Conservation (phyloP, 2,329 filamentous ascomycete species). For the Phaeosphaeriaceae sp. region DNA sequence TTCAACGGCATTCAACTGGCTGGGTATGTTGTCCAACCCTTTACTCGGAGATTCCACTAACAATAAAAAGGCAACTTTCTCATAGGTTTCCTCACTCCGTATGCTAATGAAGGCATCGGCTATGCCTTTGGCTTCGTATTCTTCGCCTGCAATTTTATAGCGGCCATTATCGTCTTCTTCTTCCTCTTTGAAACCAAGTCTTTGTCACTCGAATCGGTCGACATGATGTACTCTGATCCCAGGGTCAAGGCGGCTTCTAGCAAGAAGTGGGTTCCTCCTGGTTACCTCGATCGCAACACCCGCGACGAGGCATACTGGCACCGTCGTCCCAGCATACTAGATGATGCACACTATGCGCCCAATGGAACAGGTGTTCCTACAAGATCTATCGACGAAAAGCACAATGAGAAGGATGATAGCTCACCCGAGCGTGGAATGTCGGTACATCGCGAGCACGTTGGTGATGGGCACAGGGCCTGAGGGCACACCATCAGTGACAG, state of each 20-base stretch:
- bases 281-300: constrained; percentile 38
- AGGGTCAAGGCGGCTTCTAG: constrained; percentile 36
- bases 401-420: constrained; percentile 25
- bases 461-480: too few species aligned
- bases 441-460: constrained; percentile 27
- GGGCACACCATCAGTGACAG: too few species aligned
- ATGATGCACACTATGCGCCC: constrained; percentile 7
- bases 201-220: constrained; percentile 44
- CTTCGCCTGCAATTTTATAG: constrained; percentile 43
- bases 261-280: constrained; percentile 42
- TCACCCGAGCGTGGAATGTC: constrained; percentile 30
- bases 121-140: constrained; percentile 46
- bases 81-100: constrained; percentile 45
- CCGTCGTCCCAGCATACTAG: constrained; percentile 27
- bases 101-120: constrained; percentile 41
- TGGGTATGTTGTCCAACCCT: constrained; percentile 14
- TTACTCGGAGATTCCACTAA: constrained; percentile 23
- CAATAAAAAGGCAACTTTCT: constrained; percentile 43
- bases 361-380: constrained; percentile 7
- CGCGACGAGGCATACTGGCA: constrained; percentile 39
- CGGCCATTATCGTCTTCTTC: constrained; percentile 40
- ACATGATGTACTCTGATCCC: constrained; percentile 43
- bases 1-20: constrained; percentile 43
- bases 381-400: constrained; percentile 25
- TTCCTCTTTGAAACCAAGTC: constrained; percentile 45